A percentile compares a stretch with the other conserved stretches of the same genome.
These are phyloP conservation scores for Exophiala calicioides DNA, from an alignment of 2,329 filamentous ascomycete species.

Conservation along the genomic window DNA sequence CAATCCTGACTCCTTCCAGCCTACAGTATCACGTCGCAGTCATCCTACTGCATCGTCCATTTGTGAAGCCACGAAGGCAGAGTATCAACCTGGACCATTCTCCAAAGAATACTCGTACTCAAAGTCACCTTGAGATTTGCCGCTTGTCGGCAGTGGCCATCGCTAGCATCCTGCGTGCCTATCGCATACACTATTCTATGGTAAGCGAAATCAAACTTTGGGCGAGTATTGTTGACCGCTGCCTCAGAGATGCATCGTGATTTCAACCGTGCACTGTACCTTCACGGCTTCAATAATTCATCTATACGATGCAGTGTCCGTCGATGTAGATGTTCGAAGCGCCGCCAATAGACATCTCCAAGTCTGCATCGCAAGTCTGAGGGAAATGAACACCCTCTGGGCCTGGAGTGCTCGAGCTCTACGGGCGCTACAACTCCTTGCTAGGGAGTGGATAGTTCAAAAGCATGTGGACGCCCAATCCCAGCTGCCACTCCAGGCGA, in stretches of 20 bases:
- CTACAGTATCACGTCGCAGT: slow-evolving; percentile 10
- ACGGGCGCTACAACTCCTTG: slow-evolving; percentile 2
- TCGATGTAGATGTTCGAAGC: neutral
- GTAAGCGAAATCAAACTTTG: too few relatives aligned
- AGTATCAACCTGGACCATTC: neutral
- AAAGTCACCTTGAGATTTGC: slow-evolving; percentile 5
- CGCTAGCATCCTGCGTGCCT: slow-evolving; percentile 7
- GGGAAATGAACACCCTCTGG: slow-evolving; percentile 12
- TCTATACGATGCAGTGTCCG: neutral
- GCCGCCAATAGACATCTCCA: slow-evolving; percentile 1
- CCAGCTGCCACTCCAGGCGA: too few relatives aligned
- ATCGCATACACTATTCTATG: neutral
- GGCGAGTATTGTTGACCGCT: too few relatives aligned
- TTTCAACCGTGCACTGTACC: slow-evolving; percentile 8
- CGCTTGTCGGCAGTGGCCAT: slow-evolving; percentile 2
- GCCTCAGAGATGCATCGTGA: too few relatives aligned
- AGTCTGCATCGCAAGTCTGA: slow-evolving; percentile 1
- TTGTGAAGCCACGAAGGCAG: neutral
- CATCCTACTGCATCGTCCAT: slow-evolving; percentile 13
- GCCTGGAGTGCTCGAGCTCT: slow-evolving; percentile 3
- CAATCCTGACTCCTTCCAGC: too few relatives aligned
- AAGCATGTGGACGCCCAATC: neutral
- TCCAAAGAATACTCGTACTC: neutral
- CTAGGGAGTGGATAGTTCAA: slow-evolving; percentile 1
- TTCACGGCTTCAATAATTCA: slow-evolving; percentile 9